Base-by-base conservation (phyloP, 192 early-diverging fungal genomes). In the Martensiomyces pterosporus region DNA sequence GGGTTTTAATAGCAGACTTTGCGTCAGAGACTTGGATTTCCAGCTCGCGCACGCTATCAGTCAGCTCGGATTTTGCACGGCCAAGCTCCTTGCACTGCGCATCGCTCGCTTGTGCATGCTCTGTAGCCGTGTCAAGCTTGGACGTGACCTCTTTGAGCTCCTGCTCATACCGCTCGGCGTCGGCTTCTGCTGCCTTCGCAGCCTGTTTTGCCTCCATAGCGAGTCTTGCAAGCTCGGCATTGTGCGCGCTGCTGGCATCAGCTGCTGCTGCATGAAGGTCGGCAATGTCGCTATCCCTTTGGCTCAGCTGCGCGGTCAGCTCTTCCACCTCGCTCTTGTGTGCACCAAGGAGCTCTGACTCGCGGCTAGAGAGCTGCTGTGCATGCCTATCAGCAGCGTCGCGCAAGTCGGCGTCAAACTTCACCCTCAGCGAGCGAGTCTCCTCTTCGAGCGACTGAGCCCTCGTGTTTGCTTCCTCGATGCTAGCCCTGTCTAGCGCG, bases 41-140 rank as follows among this genome's bases (percentile, higher is more conserved):
- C n/a, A n/a, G n/a, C n/a, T n/a, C n/a, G n/a, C n/a, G n/a, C n/a
- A n/a, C n/a, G n/a, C n/a, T n/a, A n/a, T n/a, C n/a, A n/a, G n/a
- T n/a, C n/a, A n/a, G n/a, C n/a, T n/a, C n/a, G n/a, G n/a, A n/a
- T n/a, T n/a, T n/a, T n/a, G n/a, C 3, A 36, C 3, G 14, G 3
- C 10, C 35, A 3, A 16, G n/a, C n/a, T n/a, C n/a, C n/a, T n/a
- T n/a, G n/a, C 44, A 24, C 24, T 40, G 49, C 17, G 36, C 29
- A 49, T 60, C 57, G 38, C 38, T 27, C 7, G 49, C 43, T 34
- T 36, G 19, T 8, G 45, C 45, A 39, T 46, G 32, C 38, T 53
- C 33, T 9, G 24, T 15, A 12, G 42, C 13, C 0, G 38, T 33
- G 2, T 8, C 29, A 7, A 60, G 57, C 49, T 47, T 15, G 6